phyloP scores from a whole-genome alignment of 176 grass and related monocot genomes.

The Ananas comosus region DNA sequence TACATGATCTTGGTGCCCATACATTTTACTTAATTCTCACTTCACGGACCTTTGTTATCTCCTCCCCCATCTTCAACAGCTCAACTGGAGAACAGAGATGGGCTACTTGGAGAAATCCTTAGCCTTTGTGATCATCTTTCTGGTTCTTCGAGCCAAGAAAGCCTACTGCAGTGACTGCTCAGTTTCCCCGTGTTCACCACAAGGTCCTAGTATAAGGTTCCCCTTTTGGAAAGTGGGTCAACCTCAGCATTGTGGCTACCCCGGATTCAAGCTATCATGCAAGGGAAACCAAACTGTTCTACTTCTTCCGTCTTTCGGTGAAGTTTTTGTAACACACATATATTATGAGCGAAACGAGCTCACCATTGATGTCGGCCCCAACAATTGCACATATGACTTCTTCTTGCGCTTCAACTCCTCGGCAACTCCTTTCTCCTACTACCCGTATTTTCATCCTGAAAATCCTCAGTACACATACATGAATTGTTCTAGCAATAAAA shows the following conservation, averaged over 20 bases:
- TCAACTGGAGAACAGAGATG: background rate
- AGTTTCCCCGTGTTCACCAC: background rate
- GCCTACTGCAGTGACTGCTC: background rate
- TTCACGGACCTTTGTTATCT: no score
- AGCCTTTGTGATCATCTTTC: background rate
- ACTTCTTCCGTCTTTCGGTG: background rate
- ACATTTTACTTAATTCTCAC: no score
- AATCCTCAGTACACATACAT: background rate
- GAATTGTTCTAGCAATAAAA: background rate
- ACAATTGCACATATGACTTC: background rate
- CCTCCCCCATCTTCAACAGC: no score
- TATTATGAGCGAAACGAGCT: background rate
- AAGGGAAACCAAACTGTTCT: background rate
- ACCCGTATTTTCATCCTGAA: no score
- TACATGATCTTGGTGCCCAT: no score
- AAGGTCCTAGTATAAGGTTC: background rate
- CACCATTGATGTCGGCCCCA: background rate
- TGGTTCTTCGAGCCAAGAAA: background rate
- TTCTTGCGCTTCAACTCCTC: constrained; percentile 1
- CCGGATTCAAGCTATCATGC: constrained; percentile 6
- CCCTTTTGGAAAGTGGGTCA: constrained; percentile 1
- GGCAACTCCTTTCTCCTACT: background rate
- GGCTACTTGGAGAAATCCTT: background rate
- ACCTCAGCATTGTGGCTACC: background rate
- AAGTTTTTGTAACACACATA: background rate